These are phyloP conservation scores for Kazachstania martiniae DNA, from an alignment of 805 yeast species.

Conservation along the genomic window DNA sequence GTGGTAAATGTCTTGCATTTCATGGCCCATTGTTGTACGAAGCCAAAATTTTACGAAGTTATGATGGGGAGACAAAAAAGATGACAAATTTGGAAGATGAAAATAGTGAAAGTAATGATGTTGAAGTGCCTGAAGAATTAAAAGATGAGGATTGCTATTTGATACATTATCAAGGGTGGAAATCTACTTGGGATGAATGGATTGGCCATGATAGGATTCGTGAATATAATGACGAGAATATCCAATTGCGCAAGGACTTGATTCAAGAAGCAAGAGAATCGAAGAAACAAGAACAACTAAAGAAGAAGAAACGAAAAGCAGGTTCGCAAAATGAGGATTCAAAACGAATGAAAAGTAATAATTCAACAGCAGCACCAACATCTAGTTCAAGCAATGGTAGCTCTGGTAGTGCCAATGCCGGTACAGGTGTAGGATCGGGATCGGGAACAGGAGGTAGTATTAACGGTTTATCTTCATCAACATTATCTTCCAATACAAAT, in stretches of 20 bases:
- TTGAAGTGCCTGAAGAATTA: constrained; percentile 30
- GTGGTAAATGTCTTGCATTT: constrained; percentile 55
- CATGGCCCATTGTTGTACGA: constrained; percentile 89
- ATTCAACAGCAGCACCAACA: too few relatives aligned
- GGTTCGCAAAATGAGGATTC: neutral
- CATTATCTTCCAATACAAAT: neutral
- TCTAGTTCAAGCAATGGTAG: neutral
- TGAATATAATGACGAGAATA: constrained; percentile 57
- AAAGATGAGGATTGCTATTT: constrained; percentile 38
- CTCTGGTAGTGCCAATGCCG: neutral
- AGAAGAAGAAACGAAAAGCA: constrained; percentile 13
- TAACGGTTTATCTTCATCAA: neutral
- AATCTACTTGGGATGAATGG: constrained; percentile 96
- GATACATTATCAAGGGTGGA: constrained; percentile 94
- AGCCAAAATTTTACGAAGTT: constrained; percentile 63
- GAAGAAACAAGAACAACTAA: constrained; percentile 17
- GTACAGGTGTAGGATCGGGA: too few relatives aligned
- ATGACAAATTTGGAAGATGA: constrained; percentile 3
- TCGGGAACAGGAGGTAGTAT: neutral
- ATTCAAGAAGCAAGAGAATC: constrained; percentile 35
- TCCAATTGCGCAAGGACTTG: constrained; percentile 50
- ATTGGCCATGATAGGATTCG: constrained; percentile 58
- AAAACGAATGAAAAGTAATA: neutral
- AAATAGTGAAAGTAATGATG: neutral
- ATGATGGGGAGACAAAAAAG: constrained; percentile 35